A percentile compares a stretch with the other conserved stretches of the same genome.
phyloP scores from a whole-genome alignment of 371 early-diverging fungal species.

The Actinomortierella wolfii region DNA sequence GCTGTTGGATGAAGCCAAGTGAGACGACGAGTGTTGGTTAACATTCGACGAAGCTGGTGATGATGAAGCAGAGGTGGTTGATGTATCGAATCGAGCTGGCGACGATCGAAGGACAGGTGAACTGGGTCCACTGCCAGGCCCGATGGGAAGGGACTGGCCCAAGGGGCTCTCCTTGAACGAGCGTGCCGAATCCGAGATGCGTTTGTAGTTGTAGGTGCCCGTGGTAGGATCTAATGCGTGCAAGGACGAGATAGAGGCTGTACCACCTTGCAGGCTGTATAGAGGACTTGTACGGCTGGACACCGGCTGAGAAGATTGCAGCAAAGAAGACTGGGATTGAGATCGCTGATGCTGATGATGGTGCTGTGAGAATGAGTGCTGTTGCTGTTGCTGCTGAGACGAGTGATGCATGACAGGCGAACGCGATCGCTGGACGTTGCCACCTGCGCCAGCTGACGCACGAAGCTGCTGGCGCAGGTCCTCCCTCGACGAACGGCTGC shows the following conservation, averaged over 20 bases:
- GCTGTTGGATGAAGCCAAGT: background rate
- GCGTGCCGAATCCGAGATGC: slow-evolving; percentile 35
- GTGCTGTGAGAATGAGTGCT: background rate
- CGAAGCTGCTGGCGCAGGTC: too few species aligned
- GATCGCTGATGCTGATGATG: slow-evolving; percentile 27
- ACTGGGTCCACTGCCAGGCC: too few species aligned
- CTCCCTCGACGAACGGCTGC: too few species aligned
- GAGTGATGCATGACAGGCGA: too few species aligned
- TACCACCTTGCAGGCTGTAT: slow-evolving; percentile 29
- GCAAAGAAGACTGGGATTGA: slow-evolving; percentile 25
- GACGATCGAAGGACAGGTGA: too few species aligned
- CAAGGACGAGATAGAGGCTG: slow-evolving; percentile 28
- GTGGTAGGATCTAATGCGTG: slow-evolving; percentile 22
- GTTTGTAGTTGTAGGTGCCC: slow-evolving; percentile 10
- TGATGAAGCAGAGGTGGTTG: background rate
- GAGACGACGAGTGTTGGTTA: background rate
- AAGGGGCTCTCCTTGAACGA: slow-evolving; percentile 34
- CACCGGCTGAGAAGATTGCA: slow-evolving; percentile 14
- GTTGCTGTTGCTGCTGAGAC: slow-evolving; percentile 1
- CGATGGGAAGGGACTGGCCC: slow-evolving; percentile 1
- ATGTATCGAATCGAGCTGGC: slow-evolving; percentile 1
- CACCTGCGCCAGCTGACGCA: too few species aligned
- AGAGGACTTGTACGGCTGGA: slow-evolving; percentile 28
- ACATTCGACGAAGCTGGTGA: background rate
- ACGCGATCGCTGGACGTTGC: too few species aligned